These are phyloP conservation scores for Tricholomella constricta DNA, from an alignment of 768 basidiomycete genomes.

Conservation along the genomic window DNA sequence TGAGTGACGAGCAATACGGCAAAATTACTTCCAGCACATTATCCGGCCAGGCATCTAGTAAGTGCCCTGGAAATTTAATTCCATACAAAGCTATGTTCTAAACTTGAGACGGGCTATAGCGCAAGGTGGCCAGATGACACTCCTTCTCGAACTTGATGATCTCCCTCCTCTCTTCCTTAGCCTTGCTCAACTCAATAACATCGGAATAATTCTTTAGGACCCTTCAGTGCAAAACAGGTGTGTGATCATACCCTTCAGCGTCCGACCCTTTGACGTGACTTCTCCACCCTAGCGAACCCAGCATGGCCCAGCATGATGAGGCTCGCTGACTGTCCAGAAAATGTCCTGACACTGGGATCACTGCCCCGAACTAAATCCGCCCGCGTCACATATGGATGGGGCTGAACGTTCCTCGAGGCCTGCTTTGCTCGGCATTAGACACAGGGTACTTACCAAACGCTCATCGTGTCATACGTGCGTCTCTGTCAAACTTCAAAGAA, in stretches of 20 bases:
- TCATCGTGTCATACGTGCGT: background rate
- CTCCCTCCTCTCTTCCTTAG: no score
- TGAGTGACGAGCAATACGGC: slow-evolving; percentile 1
- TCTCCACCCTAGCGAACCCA: no score
- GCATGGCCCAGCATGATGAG: no score
- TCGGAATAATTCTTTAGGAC: no score
- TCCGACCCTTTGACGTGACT: background rate
- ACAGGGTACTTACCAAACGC: background rate
- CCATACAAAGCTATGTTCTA: background rate
- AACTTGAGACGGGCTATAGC: background rate
- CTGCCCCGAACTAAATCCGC: slow-evolving; percentile 9
- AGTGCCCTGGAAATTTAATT: slow-evolving; percentile 2
- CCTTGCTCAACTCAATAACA: background rate
- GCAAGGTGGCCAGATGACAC: background rate
- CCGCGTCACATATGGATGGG: background rate
- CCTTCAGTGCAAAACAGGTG: background rate
- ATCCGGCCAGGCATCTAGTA: background rate
- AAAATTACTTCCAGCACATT: background rate
- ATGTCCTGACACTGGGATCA: background rate
- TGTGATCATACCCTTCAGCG: no score
- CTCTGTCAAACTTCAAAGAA: background rate
- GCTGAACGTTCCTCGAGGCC: background rate
- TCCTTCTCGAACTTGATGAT: background rate
- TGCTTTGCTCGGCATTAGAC: background rate
- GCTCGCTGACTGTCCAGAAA: background rate